Base-by-base conservation (phyloP, 2,329 filamentous ascomycete genomes). In the Trichoderma sp. region DNA sequence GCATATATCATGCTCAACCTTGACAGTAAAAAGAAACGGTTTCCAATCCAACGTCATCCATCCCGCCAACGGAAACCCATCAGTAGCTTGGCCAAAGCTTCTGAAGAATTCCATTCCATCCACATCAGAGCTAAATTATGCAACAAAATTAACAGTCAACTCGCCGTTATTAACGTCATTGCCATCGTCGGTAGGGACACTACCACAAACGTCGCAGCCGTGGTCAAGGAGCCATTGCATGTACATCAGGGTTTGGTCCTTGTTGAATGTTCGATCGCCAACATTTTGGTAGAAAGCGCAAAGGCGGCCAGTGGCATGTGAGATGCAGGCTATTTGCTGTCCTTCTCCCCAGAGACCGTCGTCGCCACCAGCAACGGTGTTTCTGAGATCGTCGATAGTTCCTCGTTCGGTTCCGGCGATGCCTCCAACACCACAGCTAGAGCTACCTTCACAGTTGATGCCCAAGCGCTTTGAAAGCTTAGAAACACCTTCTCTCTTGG, bases 141-240 rank as follows among this genome's bases (percentile, higher is more conserved):
- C 14, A 59, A 77, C 73, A 56, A 29, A 75, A 73, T 77, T 77
- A 62, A 77, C 76, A n/a, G 76, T 77, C 24, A 77, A 33, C 64
- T 76, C n/a, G 8, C 76, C 76, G 38, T 77, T 76, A 45, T 38
- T 38, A 14, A 60, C 63, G 45, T 75, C 74, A 60, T 77, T 77
- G n/a, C 76, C 75, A 71, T 64, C 38, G 14, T 77, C 73, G 9
- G 76, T 77, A 18, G 76, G 76, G 12, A 75, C 66, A 53, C 76
- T 77, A 3, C 76, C 76, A 33, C 38, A 77, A 16, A 59, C 50
- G 6, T 50, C 45, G 76, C 75, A 77, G 53, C 68, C 33, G 35
- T 77, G 75, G 31, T 41, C 38, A 18, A 41, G 38, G 16, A 41
- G 38, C 38, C 38, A 41, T 41, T 41, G 38, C 16, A 41, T 41